Conservation (phyloP, 306 rosid genomes). For the Cucurbita moschata region DNA sequence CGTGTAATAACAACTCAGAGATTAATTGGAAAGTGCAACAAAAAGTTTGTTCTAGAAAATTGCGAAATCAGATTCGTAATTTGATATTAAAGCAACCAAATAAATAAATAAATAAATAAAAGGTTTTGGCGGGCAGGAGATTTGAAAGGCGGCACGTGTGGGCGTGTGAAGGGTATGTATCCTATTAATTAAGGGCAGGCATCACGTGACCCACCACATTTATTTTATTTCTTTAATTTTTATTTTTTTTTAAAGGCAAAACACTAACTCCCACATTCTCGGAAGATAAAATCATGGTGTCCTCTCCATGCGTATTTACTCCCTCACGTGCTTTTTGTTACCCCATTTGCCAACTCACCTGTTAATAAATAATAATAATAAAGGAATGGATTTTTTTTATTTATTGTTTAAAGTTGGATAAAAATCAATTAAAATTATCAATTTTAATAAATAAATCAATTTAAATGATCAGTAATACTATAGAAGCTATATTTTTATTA, state of each 20-base stretch:
- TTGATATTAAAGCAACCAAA: background rate
- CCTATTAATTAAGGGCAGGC: background rate
- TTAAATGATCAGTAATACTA: no score
- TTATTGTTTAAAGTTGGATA: no score
- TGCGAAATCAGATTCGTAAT: background rate
- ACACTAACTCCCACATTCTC: background rate
- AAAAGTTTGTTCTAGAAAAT: no score
- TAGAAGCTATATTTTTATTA: no score
- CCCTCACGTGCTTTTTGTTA: background rate
- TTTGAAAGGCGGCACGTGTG: background rate
- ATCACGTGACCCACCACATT: constrained; percentile 8
- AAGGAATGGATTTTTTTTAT: no score
- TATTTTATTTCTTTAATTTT: background rate
- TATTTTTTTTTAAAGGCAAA: background rate
- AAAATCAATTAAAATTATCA: no score
- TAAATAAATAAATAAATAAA: no score
- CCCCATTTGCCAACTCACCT: no score
- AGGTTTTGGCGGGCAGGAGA: background rate
- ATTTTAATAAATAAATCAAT: no score
- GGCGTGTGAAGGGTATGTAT: background rate
- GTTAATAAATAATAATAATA: no score
- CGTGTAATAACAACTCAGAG: no score
- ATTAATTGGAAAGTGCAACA: no score
- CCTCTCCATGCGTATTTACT: constrained; percentile 3
- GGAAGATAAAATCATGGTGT: background rate